Conservation (phyloP, 257 asterid genomes). For the Rhazya stricta region DNA sequence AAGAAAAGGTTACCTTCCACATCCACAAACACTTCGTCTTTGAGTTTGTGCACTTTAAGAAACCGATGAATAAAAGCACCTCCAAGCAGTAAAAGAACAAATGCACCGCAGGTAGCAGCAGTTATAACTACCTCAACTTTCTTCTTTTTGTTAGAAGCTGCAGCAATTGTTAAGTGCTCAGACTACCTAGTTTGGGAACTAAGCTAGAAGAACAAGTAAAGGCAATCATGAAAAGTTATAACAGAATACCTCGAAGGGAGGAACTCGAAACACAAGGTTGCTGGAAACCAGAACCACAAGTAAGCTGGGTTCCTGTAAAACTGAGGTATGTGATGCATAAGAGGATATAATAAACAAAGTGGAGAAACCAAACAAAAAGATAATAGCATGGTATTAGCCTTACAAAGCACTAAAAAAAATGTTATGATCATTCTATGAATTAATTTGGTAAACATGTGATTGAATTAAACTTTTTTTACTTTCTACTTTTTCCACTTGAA, state of each 20-base stretch:
- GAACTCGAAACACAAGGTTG: slow-evolving; percentile 70
- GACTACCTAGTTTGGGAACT: background rate
- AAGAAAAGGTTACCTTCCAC: slow-evolving; percentile 48
- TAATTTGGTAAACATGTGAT: background rate
- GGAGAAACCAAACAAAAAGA: background rate
- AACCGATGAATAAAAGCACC: slow-evolving; percentile 42
- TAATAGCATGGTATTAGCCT: background rate
- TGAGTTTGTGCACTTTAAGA: slow-evolving; percentile 32
- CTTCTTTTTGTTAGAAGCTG: slow-evolving; percentile 55
- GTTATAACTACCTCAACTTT: slow-evolving; percentile 49
- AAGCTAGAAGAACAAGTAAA: background rate
- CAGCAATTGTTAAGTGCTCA: slow-evolving; percentile 13
- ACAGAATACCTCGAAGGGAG: slow-evolving; percentile 46
- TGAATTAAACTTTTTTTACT: background rate
- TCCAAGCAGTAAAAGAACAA: slow-evolving; percentile 59
- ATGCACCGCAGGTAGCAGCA: slow-evolving; percentile 52
- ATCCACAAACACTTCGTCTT: slow-evolving; percentile 49
- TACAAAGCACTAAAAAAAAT: background rate
- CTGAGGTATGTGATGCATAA: slow-evolving; percentile 32
- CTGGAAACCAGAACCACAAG: slow-evolving; percentile 53
- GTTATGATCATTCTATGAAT: background rate
- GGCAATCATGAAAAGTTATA: background rate
- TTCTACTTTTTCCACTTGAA: background rate
- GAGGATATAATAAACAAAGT: background rate
- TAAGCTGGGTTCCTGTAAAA: slow-evolving; percentile 65